A percentile compares a stretch with the other conserved stretches of the same genome.
phyloP scores from a whole-genome alignment of 176 grass and related monocot species.

The Oropetium thomaeum region DNA sequence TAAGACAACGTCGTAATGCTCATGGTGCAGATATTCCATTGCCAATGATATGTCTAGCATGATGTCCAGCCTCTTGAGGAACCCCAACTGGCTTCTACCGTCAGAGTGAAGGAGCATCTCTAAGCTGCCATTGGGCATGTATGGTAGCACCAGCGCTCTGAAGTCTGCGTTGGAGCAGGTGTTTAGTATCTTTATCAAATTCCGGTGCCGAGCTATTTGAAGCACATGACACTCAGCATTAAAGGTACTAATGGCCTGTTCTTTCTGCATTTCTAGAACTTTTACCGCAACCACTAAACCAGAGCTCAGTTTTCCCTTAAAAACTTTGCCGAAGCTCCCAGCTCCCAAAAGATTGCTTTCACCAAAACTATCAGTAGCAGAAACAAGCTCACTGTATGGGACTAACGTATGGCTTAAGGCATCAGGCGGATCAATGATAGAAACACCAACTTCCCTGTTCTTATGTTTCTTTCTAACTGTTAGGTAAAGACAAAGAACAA shows the following conservation, averaged over 20 bases:
- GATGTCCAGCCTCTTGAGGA: neutral
- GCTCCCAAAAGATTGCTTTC: neutral
- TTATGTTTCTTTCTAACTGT: neutral
- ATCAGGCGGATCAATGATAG: no score
- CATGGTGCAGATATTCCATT: neutral
- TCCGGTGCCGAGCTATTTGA: neutral
- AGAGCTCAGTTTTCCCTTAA: neutral
- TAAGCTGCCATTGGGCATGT: neutral
- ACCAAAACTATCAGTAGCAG: neutral
- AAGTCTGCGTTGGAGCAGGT: neutral
- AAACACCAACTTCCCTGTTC: neutral
- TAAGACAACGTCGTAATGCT: neutral
- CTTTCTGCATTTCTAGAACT: neutral
- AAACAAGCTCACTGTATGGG: neutral
- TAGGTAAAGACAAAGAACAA: neutral
- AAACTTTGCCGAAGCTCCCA: conserved; percentile 1
- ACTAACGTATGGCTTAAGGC: neutral
- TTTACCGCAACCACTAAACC: neutral
- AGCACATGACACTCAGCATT: neutral
- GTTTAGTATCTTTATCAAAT: neutral
- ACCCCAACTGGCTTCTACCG: neutral
- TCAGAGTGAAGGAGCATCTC: neutral
- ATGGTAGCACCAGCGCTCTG: neutral
- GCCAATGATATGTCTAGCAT: neutral
- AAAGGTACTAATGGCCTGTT: neutral